Base-by-base conservation (phyloP, 176 grass and related monocot species). In the Cymbopogon citratus region DNA sequence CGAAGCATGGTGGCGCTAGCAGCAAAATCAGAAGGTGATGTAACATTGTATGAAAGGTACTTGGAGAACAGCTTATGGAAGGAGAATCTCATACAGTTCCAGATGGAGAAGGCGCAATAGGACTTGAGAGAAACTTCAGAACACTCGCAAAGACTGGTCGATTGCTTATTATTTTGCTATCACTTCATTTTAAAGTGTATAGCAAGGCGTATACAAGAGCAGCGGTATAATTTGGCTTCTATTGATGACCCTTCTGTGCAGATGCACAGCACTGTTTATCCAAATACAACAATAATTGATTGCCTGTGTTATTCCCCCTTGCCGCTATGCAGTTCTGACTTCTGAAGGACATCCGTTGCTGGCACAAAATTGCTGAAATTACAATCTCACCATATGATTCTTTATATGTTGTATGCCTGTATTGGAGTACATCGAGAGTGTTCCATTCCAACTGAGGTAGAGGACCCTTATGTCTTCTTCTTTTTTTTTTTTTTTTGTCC, bases 1-100 rank as follows among this genome's bases (percentile, higher is more conserved):
- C 83, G 95, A 83, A 98, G 92, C 87, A 98, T 91, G 84, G 64
- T 70, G 26, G 90, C 87, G 1, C 43, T 98, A 62, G 83, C 87
- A 7, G 75, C 87, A 10, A 91, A 91, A 86, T 71, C 35, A 43
- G 66, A 84, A 0, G 83, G 89, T 23, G 82, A 91, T 62, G 79
- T 77, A 36, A 63, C 28, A 74, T 98, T 98, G 57, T 93, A 91
- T 5, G 92, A 98, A 80, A 95, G 70, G 77, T 91, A 87, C 74
- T 48, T 93, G 36, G 92, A 88, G 46, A 84, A 67, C 46, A 63
- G 41, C 63, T 45, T 41, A 10, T 95, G 92, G 92, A 91, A 91
- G 71, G 95, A 98, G 13, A 85, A 93, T 74, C 6, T 73, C 23
- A 21, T 79, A 28, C 65, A 83, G 14, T 98, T 89, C 63, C 54